These are phyloP conservation scores for Rubia occidens DNA, from an alignment of 305 asterid genomes.

Conservation along the genomic window DNA sequence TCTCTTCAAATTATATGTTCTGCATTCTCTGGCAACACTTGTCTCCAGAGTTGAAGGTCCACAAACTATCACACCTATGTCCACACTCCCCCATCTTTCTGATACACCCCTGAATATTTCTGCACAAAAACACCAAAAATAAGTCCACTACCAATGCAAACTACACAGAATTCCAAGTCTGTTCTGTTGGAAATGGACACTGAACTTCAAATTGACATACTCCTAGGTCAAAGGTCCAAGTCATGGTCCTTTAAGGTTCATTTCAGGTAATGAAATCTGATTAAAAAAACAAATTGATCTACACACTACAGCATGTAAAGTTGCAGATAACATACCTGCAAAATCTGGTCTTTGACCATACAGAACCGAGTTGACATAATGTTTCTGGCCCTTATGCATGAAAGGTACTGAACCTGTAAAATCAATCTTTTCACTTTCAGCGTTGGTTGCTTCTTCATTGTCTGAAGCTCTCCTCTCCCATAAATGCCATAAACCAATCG, in stretches of 20 bases:
- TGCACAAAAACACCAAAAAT: slow-evolving; percentile 21
- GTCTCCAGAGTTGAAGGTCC: slow-evolving; percentile 65
- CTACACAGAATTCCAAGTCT: background rate
- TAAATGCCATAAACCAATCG: slow-evolving; percentile 56
- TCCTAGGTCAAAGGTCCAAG: too few relatives aligned
- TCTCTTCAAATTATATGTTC: slow-evolving; percentile 44
- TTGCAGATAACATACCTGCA: too few relatives aligned
- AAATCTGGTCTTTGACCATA: slow-evolving; percentile 73
- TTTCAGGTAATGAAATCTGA: too few relatives aligned
- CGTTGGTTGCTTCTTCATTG: slow-evolving; percentile 9
- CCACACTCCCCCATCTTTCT: slow-evolving; percentile 53
- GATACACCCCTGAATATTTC: slow-evolving; percentile 44
- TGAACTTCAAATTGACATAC: too few relatives aligned
- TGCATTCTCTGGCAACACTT: slow-evolving; percentile 67
- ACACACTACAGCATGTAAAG: too few relatives aligned
- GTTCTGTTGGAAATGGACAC: too few relatives aligned
- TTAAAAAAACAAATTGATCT: too few relatives aligned
- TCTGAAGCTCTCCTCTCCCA: slow-evolving; percentile 43
- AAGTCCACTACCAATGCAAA: background rate
- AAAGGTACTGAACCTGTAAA: slow-evolving; percentile 5
- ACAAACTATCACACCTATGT: slow-evolving; percentile 63
- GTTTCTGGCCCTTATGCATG: slow-evolving; percentile 19
- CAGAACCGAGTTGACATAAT: slow-evolving; percentile 23
- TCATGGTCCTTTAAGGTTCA: too few relatives aligned
- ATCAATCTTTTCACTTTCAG: slow-evolving; percentile 13